A percentile compares a stretch with the other conserved stretches of the same genome.
Evolutionary conservation across 345 rosid species (phyloP).

Genomic region (Psidium guajava): DNA sequence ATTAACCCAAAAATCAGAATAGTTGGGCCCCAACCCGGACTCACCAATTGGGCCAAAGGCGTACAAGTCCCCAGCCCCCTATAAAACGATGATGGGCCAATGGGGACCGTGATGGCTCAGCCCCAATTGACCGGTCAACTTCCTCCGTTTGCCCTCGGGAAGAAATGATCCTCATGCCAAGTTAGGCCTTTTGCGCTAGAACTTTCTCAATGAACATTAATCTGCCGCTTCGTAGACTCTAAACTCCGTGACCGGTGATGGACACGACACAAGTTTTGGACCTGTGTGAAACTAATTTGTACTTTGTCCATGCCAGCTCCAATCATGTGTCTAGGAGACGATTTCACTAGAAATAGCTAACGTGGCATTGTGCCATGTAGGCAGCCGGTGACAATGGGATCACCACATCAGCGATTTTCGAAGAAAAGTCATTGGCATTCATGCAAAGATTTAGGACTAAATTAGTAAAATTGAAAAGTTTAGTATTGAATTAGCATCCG

Average conservation of each 20-base stretch:
- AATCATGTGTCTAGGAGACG: neutral
- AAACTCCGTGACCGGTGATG: neutral
- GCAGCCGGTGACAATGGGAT: neutral
- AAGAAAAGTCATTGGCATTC: accelerated
- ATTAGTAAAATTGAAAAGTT: neutral
- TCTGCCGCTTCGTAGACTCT: neutral
- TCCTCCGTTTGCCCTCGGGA: neutral
- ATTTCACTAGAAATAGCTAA: neutral
- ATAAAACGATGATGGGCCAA: neutral
- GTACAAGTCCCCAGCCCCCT: too few species aligned
- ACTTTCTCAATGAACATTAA: neutral
- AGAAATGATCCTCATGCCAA: neutral
- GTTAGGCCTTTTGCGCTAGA: neutral
- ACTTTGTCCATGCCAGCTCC: neutral
- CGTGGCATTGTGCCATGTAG: neutral
- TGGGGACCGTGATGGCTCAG: neutral
- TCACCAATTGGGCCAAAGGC: neutral
- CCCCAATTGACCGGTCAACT: neutral
- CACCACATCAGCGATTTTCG: accelerated
- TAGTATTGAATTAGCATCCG: neutral
- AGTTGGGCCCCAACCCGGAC: neutral
- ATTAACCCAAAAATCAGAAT: neutral
- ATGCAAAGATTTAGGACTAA: neutral
- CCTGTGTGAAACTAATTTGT: neutral
- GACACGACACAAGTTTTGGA: neutral